Evolutionary conservation across 2,329 filamentous ascomycete genomes (phyloP).

Genomic region (Arthrobotrys iridis): DNA sequence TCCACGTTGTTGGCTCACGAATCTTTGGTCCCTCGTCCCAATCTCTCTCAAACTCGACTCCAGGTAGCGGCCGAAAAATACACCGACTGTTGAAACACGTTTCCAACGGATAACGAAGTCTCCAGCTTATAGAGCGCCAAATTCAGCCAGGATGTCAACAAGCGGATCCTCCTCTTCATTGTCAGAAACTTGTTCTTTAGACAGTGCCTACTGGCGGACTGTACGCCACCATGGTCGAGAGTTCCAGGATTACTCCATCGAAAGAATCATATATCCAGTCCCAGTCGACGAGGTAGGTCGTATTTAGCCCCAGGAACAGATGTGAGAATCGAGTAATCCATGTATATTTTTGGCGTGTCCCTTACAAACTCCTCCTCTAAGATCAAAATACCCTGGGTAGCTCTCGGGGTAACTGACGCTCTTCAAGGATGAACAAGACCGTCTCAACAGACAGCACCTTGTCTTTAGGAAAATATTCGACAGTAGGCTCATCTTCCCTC

Average conservation of each 20-base stretch:
- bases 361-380: neutral
- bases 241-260: constrained; percentile 74
- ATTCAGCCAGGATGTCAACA: constrained; percentile 53
- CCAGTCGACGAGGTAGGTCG: constrained; percentile 75
- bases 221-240: constrained; percentile 71
- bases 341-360: constrained; percentile 36
- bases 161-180: constrained; percentile 52
- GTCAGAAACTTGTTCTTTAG: constrained; percentile 66
- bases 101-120: constrained; percentile 33
- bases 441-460: constrained; percentile 72
- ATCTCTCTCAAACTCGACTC: constrained; percentile 5
- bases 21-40: constrained; percentile 17
- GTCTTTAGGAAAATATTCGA: constrained; percentile 74
- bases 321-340: constrained; percentile 12
- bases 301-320: constrained; percentile 11
- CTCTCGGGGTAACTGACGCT: constrained; percentile 18
- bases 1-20: constrained; percentile 39
- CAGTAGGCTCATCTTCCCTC: constrained; percentile 75
- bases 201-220: constrained; percentile 70
- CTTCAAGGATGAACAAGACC: constrained; percentile 72
- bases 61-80: constrained; percentile 18
- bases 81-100: constrained; percentile 37
- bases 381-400: neutral
- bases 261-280: constrained; percentile 73
- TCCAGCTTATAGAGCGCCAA: constrained; percentile 32